Conservation (phyloP, 192 early-diverging fungal species). For the Bifiguratus adelaidae region DNA sequence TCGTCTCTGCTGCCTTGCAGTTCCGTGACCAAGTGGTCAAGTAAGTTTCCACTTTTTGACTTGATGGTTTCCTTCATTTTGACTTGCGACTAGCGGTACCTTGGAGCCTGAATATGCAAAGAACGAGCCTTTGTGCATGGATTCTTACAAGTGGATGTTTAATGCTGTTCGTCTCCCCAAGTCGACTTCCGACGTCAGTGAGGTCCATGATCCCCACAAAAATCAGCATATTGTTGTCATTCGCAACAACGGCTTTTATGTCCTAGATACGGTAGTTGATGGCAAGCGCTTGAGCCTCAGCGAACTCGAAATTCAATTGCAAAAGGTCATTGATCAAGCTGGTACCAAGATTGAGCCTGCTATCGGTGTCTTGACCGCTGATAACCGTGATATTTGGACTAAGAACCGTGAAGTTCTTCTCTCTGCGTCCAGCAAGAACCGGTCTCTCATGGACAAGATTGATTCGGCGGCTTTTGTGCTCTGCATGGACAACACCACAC, state of each 20-base stretch:
- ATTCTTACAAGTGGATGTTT: constrained; percentile 96
- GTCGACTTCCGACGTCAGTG: constrained; percentile 74
- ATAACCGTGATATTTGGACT: constrained; percentile 91
- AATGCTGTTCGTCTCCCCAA: constrained; percentile 86
- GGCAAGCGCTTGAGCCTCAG: constrained; percentile 71
- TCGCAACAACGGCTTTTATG: constrained; percentile 87
- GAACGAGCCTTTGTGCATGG: constrained; percentile 69
- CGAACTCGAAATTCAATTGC: constrained; percentile 78
- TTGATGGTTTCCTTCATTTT: neutral
- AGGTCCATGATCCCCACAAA: constrained; percentile 51
- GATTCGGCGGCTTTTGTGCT: constrained; percentile 82
- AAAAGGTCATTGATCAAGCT: constrained; percentile 55
- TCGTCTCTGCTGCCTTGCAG: constrained; percentile 80
- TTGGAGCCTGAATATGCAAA: constrained; percentile 78
- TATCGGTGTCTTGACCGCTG: constrained; percentile 83
- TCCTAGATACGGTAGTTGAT: constrained; percentile 59
- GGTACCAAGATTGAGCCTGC: constrained; percentile 57
- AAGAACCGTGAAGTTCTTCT: constrained; percentile 59
- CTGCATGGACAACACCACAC: constrained; percentile 80
- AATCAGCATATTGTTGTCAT: constrained; percentile 83
- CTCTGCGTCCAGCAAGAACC: constrained; percentile 54
- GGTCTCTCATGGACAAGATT: constrained; percentile 63
- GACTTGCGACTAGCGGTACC: constrained; percentile 35
- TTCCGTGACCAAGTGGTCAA: constrained; percentile 74
- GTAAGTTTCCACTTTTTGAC: constrained; percentile 17